Evolutionary conservation across 108 stramenopile species (phyloP), one percentile per base, ranked within the genome.

Genomic region (Craspedostauros australis): DNA sequence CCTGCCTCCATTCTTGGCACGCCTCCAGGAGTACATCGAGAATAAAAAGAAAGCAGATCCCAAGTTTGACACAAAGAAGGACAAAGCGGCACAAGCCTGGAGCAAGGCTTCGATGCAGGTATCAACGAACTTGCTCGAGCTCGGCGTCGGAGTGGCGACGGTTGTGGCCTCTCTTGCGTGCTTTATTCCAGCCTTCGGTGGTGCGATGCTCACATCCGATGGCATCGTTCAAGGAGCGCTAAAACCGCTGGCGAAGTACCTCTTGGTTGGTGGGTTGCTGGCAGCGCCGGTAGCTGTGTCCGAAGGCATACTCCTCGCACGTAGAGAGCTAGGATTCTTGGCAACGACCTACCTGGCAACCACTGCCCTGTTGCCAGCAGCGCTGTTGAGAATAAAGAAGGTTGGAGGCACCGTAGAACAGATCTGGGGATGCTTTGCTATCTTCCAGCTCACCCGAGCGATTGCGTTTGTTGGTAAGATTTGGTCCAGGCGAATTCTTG

Each of bases 401-500:
- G 67, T 44, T 4, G 73, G 81, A 19, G 89, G 89, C 14, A 68
- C 64, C 19, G 85, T 91, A 24, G 66, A 66, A 37, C 79, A 91
- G 57, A 75, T 91, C 3, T 91, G 89, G 89, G 53, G 64, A 41
- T 77, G 73, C 48, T 91, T 91, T 67, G 89, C 80, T 6, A 53
- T 72, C 25, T 91, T 91, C 58, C 89, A 91, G 55, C 50, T 91
- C 15, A 85, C 85, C 56, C 73, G 89, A 20, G 84, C 86, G 11
- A 20, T 47, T 18, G 83, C 76, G 42, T 91, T 91, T 47, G 65
- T 57, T n/a, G 89, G 84, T 9, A 74, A 74, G 21, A 71, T 91
- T 36, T 76, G 77, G 77, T 56, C 59, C 30, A 44, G 68, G 74
- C 66, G 54, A 73, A 19, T 33, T 36, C 12, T 59, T 41, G 7